phyloP scores from a whole-genome alignment of 2,329 filamentous ascomycete species.

The Pseudogymnoascus sp. region DNA sequence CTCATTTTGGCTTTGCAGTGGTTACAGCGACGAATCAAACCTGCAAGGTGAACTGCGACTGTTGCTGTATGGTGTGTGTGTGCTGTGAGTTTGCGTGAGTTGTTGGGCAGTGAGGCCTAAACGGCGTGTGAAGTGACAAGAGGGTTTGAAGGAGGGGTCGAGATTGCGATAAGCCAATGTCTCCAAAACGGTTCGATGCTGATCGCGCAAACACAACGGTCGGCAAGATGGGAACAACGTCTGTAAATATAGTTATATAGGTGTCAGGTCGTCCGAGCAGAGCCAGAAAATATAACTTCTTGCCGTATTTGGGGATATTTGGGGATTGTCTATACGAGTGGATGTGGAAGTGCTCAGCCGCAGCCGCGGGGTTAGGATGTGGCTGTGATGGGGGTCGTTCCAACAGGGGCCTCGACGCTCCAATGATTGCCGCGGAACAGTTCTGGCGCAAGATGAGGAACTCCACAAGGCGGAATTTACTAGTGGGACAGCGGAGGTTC shows the following conservation, averaged over 20 bases:
- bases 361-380: conserved; percentile 8
- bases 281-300: not conserved
- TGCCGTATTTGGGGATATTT: not conserved
- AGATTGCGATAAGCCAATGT: conserved; percentile 9
- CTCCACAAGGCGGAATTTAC: conserved; percentile 3
- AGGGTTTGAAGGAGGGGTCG: conserved; percentile 6
- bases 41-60: not conserved
- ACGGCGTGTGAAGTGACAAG: conserved; percentile 4
- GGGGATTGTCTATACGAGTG: not conserved
- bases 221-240: not conserved
- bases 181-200: not conserved
- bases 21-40: conserved; percentile 13
- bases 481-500: not conserved
- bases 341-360: not conserved
- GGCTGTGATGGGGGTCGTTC: conserved; percentile 3
- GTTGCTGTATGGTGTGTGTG: not conserved
- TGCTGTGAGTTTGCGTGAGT: not conserved
- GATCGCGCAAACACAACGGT: not conserved
- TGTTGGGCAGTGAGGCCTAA: conserved; percentile 8
- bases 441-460: not conserved
- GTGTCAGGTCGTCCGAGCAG: not conserved
- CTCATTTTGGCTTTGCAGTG: conserved; percentile 24
- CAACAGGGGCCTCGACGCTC: not conserved
- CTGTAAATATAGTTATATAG: not conserved
- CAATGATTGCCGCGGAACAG: not conserved